These are phyloP conservation scores for Chlorella sorokiniana DNA, from an alignment of 139 green algal species.

Conservation along the genomic window DNA sequence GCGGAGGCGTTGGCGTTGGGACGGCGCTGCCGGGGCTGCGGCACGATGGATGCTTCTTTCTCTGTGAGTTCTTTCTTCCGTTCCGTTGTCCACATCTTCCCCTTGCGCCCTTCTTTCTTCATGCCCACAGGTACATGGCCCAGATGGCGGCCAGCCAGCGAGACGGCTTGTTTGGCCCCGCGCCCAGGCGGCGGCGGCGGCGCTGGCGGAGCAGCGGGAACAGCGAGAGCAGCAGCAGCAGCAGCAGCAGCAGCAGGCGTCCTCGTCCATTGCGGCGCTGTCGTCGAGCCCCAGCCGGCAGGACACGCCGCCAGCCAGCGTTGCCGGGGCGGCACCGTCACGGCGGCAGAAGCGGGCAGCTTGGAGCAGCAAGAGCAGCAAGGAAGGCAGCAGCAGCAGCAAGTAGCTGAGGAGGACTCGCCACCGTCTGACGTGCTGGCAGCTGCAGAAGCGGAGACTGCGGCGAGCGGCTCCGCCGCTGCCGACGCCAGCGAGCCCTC, in stretches of 20 bases:
- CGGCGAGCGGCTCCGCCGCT: neutral
- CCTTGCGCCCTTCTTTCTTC: neutral
- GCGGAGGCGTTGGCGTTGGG: neutral
- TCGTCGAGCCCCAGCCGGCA: neutral
- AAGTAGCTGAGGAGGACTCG: neutral
- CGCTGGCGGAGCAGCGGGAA: neutral
- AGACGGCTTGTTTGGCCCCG: neutral
- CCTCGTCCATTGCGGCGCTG: neutral
- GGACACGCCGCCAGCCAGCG: neutral
- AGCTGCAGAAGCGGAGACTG: neutral
- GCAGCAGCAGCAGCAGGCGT: neutral
- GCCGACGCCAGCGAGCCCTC: neutral
- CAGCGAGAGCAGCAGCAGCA: neutral
- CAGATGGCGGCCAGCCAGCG: conserved; percentile 4
- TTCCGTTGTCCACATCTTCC: neutral
- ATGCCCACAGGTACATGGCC: neutral
- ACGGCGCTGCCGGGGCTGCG: no score
- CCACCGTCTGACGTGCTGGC: neutral
- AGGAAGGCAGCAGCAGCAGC: neutral
- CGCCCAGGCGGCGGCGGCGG: neutral
- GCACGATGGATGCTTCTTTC: no score
- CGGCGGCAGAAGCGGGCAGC: neutral
- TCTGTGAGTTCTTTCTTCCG: no score
- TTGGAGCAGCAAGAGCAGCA: neutral
- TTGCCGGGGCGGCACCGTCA: neutral